Base-by-base conservation (phyloP, 345 rosid genomes). In the Psidium guajava region DNA sequence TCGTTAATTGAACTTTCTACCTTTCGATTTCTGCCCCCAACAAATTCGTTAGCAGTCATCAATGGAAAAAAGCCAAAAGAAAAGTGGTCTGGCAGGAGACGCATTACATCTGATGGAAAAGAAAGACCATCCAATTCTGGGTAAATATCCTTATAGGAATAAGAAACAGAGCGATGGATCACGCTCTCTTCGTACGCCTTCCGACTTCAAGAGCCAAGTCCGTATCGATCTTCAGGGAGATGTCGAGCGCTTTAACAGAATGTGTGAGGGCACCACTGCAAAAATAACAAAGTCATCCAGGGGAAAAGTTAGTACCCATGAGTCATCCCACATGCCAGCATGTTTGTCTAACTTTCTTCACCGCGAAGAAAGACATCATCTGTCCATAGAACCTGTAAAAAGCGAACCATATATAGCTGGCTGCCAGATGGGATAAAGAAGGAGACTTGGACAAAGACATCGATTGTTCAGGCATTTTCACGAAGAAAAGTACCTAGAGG, bases 251-350 rank as follows among this genome's bases (percentile, higher is more conserved):
- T 90, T 92, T 94, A 1, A 97, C 99, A 12, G 98, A 97, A 91
- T 97, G 98, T 2, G 99, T 97, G 83, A 97, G 86, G 27, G 98
- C 98, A 11, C 98, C 99, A 27, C 99, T 97, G 93, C 90, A 90
- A 89, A 84, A 51, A 85, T 80, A 85, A 49, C 28, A 50, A 52
- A 58, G 59, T 24, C 69, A 82, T 52, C 59, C 11, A 3, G 73
- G 49, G 52, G 86, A 42, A 75, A 36, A 81, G 77, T 69, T 32
- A 18, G 44, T 32, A 47, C 47, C 77, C 47, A 4, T 18, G 77
- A 69, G 77, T 32, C 77, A 69, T 32, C 77, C 77, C 77, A 32
- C 47, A 69, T 69, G 53, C 74, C 57, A 49, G 75, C 51, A 40
- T 16, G 36, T 12, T 22, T 10, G 52, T 49, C 24, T 32, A 28